Base-by-base conservation (phyloP, 1,284 basidiomycete species). In the Ceratobasidium sp. region DNA sequence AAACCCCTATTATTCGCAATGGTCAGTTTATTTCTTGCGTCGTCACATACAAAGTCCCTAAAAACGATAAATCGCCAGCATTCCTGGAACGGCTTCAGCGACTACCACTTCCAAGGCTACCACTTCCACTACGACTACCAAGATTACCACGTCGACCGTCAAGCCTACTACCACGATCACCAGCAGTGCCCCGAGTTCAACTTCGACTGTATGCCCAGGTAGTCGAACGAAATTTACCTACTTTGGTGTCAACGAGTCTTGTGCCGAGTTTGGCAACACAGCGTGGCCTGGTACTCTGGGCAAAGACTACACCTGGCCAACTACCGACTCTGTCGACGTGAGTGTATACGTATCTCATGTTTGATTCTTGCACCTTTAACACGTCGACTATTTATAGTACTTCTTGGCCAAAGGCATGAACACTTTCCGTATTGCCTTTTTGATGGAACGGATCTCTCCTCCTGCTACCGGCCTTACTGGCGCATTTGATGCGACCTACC, bases 231-330 rank as follows among this genome's bases (percentile, higher is more conserved):
- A 88, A 79, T 89, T 89, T 84, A 81, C 83, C 76, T 87, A 81
- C 80, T 87, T 88, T 75, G 88, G 88, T 79, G 87, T 88, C 41
- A 88, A 86, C 79, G 80, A 89, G 77, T 85, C 86, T 77, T 85
- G 87, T 73, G 88, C 86, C 57, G 86, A 88, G 79, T 83, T 88
- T 74, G 87, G 86, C 14, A 80, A 83, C 73, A 70, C 55, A 18
- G 71, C 69, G 28, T 53, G 70, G 45, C 75, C 75, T 61, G 74
- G 75, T 69, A 28, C 23, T 52, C 43, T 45, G 4, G 43, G 43
- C 8, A 45, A 8, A n/a, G 73, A 74, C 73, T 86, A 85, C 78
- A 85, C 81, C 36, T 86, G 84, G 83, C 84, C 84, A 10, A 80
- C 82, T 46, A 82, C 84, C 28, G 80, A 79, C 55, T 83, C 81